Evolutionary conservation across 2,329 filamentous ascomycete species (phyloP), one percentile per base, ranked within the genome.

Genomic region (Beauveria sp.): DNA sequence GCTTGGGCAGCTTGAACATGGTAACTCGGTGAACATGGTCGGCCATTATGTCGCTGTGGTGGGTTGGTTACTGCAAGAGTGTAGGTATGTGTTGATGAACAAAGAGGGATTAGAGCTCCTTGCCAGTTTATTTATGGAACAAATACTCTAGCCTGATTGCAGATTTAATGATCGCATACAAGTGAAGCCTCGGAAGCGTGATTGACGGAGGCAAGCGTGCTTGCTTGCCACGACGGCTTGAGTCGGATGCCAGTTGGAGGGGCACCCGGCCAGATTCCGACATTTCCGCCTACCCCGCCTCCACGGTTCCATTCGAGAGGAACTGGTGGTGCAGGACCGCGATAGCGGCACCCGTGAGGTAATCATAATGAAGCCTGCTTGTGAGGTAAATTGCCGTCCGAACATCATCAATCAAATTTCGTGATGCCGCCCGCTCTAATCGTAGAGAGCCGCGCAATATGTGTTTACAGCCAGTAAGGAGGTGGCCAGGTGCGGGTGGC

Each of bases 1-100:
- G 67, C 51, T 75, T 73, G 24, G 79, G 76, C 43, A 81, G 66
- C 73, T 82, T 83, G 77, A 83, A 83, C 75, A 83, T 75, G 65
- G 81, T 83, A 42, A 80, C 69, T 58, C 81, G 75, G 68, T 79
- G 75, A 63, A 82, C 71, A 53, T 73, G 75, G 65, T 70, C 70
- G 20, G 75, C 71, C 77, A 81, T 59, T 3, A 47, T 22, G 62
- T 55, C 14, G 20, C 22, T 42, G 49, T 5, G 26, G 34, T 46
- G 34, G 40, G 49, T 45, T 42, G 61, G 30, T 18, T 22, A 45
- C 8, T 7, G 34, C 8, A 43, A 43, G 22, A 24, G 12, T 53
- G 30, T 24, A 22, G 5, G 12, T 38, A 6, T 38, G 34, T 38
- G 14, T 16, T 38, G 34, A 14, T 14, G 12, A 38, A 6, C 10